Conservation (phyloP, 257 asterid species). For the Coffea canephora region DNA sequence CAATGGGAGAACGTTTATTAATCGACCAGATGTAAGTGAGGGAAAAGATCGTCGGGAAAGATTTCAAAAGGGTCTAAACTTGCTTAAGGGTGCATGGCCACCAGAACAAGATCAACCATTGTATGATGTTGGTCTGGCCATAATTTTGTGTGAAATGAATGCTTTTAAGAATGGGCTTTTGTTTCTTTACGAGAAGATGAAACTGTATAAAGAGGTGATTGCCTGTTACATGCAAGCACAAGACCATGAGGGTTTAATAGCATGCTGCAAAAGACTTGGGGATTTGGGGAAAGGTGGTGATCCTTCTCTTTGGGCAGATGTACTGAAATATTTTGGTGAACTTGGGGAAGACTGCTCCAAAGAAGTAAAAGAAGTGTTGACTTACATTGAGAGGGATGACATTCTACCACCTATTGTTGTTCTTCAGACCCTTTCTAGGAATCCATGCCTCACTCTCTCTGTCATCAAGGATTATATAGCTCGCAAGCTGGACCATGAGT, state of each 20-base stretch:
- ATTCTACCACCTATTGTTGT: conserved; percentile 93
- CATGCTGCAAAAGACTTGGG: conserved; percentile 98
- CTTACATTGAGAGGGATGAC: conserved; percentile 86
- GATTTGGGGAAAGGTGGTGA: conserved; percentile 88
- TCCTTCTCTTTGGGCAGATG: conserved; percentile 88
- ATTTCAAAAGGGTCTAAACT: conserved; percentile 60
- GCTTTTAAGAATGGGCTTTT: conserved; percentile 73
- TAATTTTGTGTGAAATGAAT: conserved; percentile 88
- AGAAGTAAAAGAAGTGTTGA: conserved; percentile 87
- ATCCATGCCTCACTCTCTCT: conserved; percentile 86
- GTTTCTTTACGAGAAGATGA: conserved; percentile 85
- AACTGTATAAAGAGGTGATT: conserved; percentile 92
- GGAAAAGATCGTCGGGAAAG: conserved; percentile 66
- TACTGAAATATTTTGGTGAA: conserved; percentile 92
- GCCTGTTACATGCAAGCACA: conserved; percentile 94
- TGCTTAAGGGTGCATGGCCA: conserved; percentile 93
- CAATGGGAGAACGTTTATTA: conserved; percentile 34
- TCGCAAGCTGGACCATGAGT: conserved; percentile 88
- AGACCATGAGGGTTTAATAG: conserved; percentile 89
- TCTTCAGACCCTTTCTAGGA: conserved; percentile 82
- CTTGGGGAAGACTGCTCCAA: conserved; percentile 97
- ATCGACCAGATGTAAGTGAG: conserved; percentile 33
- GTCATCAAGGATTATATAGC: conserved; percentile 91
- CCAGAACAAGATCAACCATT: conserved; percentile 82
- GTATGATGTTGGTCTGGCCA: conserved; percentile 87